Base-by-base conservation (phyloP, 129 eudicot species). In the Dittrichia graveolens region DNA sequence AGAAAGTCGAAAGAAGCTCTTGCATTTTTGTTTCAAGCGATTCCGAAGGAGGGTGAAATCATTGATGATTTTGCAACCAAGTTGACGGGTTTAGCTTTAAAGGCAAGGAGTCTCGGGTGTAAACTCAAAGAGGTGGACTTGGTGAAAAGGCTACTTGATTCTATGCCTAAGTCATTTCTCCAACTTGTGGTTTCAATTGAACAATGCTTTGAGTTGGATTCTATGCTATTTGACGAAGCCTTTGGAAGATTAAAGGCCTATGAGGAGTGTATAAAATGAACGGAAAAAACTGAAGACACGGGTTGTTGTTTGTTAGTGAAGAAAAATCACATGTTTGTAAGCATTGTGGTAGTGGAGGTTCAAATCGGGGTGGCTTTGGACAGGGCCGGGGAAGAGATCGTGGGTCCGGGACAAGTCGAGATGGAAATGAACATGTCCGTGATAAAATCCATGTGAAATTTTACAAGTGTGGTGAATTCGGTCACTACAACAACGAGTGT, bases 301-400 rank as follows among this genome's bases (percentile, higher is more conserved):
- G 34, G 13, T 6, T 8, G 59, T 53, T 53, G 19, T 53, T 53
- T 3, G 34, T 5, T 4, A 53, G 19, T 13, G 59, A 14, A 15
- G 31, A 53, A 53, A 53, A 16, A 15, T n/a, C n/a, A 0, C 59
- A 53, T 14, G 59, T 2, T 3, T 53, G 59, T 53, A 14, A 53
- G 24, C 59, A 53, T 53, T 53, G 35, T 53, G 34, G 59, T 6
- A 13, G n/a, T 53, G 31, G 24, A 53, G 5, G 59, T 53, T 53
- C 59, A 53, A 53, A 15, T 53, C 59, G 6, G 31, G 59, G 7
- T 53, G 59, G 15, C 59, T 53, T 53, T 15, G 59, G 59, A 15
- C n/a, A 34, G 14, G 59, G 59, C 31, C 34, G 59, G 19, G 58
- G 59, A 53, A 53, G 59, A 53, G 59, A n/a, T n/a, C n/a, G n/a